Base-by-base conservation (phyloP, 73 alveolate genomes). In the Stentor roeselii region DNA sequence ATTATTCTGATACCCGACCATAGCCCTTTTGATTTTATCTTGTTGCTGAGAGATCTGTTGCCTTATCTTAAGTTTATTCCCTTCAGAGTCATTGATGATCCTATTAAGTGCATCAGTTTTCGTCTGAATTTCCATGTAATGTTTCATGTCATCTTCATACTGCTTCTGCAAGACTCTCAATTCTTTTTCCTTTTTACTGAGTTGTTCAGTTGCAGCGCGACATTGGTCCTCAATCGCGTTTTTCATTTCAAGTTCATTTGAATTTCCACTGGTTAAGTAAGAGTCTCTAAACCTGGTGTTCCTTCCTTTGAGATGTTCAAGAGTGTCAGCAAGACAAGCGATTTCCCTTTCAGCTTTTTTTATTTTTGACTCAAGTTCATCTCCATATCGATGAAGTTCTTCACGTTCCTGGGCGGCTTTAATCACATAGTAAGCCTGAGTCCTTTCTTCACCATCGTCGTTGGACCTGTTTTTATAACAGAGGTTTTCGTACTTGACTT, bases 351-450 rank as follows among this genome's bases (percentile, higher is more conserved):
- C 98, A 40, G 98, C 95, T 86, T 96, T 94, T 38, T 98, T 93
- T 83, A 97, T 95, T 90, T 97, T 97, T 59, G 98, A 99, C 76
- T 96, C 99, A 75, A 97, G 92, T 88, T 97, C 99, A 87, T 97
- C 99, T 36, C 98, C 98, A 74, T 94, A 92, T 83, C 99, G 89
- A 86, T 97, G 98, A n/a, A 97, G 95, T 89, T 97, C 99, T 87
- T 97, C 99, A 90, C 95, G 93, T 75, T 95, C 99, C 82, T 97
- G 96, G 15, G 99, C 99, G 11, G 99, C 98, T 92, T 97, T 95
- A 82, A 97, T 95, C 38, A 97, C 98, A 93, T 95, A 97, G 91
- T 95, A 95, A 3, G 99, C 99, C 77, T 97, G 97, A 41, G 98
- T 88, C 78, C 93, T 94, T 86, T 94, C 97, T 82, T 94, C 99